A percentile compares a stretch with the other conserved stretches of the same genome.
phyloP scores from a whole-genome alignment of 2,329 filamentous ascomycete genomes.

The Calonectria pseudoturangicola region DNA sequence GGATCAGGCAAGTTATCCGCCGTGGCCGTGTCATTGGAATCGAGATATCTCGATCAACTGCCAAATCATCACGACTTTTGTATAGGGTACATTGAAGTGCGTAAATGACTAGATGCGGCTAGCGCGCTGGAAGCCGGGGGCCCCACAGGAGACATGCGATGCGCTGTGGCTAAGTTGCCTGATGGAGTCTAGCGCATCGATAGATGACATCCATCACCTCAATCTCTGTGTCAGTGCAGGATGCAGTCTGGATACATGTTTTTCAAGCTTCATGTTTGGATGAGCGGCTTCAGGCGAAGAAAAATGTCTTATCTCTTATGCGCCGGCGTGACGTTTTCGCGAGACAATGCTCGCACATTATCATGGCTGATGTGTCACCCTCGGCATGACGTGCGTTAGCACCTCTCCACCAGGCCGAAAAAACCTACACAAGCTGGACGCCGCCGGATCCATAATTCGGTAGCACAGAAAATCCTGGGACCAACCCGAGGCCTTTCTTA shows the following conservation, averaged over 20 bases:
- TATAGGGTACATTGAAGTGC: conserved; percentile 38
- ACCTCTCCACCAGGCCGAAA: not conserved
- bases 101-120: conserved; percentile 46
- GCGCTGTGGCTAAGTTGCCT: conserved; percentile 54
- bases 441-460: conserved; percentile 18
- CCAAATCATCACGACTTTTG: conserved; percentile 24
- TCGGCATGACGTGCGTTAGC: conserved; percentile 19
- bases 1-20: conserved; percentile 4
- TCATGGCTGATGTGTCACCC: conserved; percentile 15
- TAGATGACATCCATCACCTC: conserved; percentile 6
- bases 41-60: conserved; percentile 7
- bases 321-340: not conserved
- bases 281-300: not conserved
- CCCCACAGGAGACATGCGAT: conserved; percentile 27
- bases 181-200: conserved; percentile 35
- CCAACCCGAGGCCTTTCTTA: conserved; percentile 9
- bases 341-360: conserved; percentile 3
- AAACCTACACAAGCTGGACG: conserved; percentile 3
- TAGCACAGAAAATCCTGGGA: not conserved
- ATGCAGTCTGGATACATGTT: conserved; percentile 3
- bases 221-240: conserved; percentile 14
- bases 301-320: not conserved
- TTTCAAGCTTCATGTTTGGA: not conserved
- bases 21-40: not conserved
- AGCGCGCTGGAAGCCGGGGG: conserved; percentile 37